Evolutionary conservation across 306 rosid species (phyloP), one percentile per base, ranked within the genome.

Genomic region (Mucuna pruriens): DNA sequence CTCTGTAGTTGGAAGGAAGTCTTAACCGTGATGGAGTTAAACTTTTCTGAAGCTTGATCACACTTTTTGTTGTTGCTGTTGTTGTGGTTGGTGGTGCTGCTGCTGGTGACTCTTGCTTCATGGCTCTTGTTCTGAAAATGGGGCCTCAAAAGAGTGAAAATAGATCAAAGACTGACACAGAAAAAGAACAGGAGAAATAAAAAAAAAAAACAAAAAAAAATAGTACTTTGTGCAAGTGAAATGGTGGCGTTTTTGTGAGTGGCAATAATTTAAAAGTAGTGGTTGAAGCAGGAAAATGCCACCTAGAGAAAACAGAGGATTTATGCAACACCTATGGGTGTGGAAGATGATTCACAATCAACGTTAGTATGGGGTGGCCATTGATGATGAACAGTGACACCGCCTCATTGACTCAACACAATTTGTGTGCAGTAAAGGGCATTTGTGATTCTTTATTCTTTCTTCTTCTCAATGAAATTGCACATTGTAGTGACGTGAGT

Each of bases 1-100:
- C 90, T 84, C 55, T 87, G 16, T 71, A 75, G 61, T 88, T 89
- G 31, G 89, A 74, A 72, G 89, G 72, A 78, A 83, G 82, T 84
- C 89, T 85, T 17, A 84, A 65, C 31, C 89, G 86, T 36, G 79
- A 31, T 71, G 84, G 62, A 5, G 82, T 80, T 42, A 83, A 76
- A 45, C 79, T 58, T 7, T 26, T 77, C 61, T 49, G 51, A n/a
- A 78, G 34, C 58, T 76, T 89, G 39, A 73, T 48, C 10, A 70
- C 82, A 65, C 69, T 72, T 78, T 48, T 79, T 44, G 84, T 22
- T 42, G 87, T 7, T 57, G 77, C 0, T 1, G 5, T 38, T 6
- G 48, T 78, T 58, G 36, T 57, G 45, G 1, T 3, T 23, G 66
- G 17, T 8, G 69, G 22, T 23, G 78, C 70, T 7, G 69, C 16